A percentile compares a stretch with the other conserved stretches of the same genome.
phyloP scores from a whole-genome alignment of 768 basidiomycete species.

The Butyriboletus loyo region DNA sequence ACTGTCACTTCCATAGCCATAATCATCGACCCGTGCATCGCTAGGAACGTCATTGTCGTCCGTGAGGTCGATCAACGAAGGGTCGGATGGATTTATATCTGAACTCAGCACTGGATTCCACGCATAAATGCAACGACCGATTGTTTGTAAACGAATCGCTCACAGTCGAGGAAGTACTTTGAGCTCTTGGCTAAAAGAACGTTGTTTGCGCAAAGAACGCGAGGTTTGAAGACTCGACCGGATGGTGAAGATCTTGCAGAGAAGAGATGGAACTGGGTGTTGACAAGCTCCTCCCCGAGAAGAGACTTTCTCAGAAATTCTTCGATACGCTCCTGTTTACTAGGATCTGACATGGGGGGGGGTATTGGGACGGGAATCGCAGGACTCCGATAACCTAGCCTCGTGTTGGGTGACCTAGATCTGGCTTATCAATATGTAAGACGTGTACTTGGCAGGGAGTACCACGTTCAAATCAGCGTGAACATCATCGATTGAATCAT shows the following conservation, averaged over 20 bases:
- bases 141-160: background rate
- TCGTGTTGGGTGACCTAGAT: too few species aligned
- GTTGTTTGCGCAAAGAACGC: slow-evolving; percentile 28
- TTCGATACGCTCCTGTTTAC: slow-evolving; percentile 13
- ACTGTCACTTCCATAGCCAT: slow-evolving; percentile 34
- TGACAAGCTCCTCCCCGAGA: slow-evolving; percentile 26
- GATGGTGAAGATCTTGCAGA: slow-evolving; percentile 16
- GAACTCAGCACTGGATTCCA: slow-evolving; percentile 14
- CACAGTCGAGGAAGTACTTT: slow-evolving; percentile 27
- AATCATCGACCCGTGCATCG: slow-evolving; percentile 15
- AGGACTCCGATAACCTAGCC: too few species aligned
- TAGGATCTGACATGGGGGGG: slow-evolving; percentile 11
- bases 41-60: slow-evolving; percentile 8
- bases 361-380: too few species aligned
- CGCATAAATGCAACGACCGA: background rate
- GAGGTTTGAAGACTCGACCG: slow-evolving; percentile 15
- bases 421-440: too few species aligned
- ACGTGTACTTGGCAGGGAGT: too few species aligned
- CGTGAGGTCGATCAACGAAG: slow-evolving; percentile 14
- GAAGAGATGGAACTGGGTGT: slow-evolving; percentile 33
- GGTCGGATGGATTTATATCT: slow-evolving; percentile 6
- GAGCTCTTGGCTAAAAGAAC: slow-evolving; percentile 25
- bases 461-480: too few species aligned
- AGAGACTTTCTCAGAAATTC: slow-evolving; percentile 25
- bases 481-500: too few species aligned